Evolutionary conservation across 148 eudicot genomes (phyloP), one percentile per base, ranked within the genome.

Genomic region (Heliamphora exappendiculata): DNA sequence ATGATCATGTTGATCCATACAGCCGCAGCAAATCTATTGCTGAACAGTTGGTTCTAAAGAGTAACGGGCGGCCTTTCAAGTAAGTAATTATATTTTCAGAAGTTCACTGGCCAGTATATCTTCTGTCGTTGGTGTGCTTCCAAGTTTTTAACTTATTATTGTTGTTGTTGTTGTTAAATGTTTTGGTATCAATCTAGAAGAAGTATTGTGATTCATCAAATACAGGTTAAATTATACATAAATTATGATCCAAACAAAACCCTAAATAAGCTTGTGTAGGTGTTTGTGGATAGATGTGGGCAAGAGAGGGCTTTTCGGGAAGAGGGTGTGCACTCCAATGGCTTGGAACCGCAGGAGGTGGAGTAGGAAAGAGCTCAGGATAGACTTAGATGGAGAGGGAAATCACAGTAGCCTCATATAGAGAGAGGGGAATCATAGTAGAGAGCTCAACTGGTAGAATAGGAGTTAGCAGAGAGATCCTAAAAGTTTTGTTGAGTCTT

Each of bases 21-120:
- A 89, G 96, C 67, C 93, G 98, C 58, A 92, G 98, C 82, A 94
- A 94, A 87, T 86, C 93, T 74, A 83, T 94, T 74, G 98, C 98
- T 33, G 98, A 94, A 75, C 98, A 94, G 80, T 82, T 94, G 24
- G 91, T 94, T 70, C 84, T 92, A 22, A 88, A 90, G 81, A 85
- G 82, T 72, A 92, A 88, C 78, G 97, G 98, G 33, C 91, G 93
- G 59, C 89, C 92, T 79, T 82, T 89, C 75, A 90, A 88, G 98
- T 94, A 78, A 84, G 93, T 70, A 19, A 39, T 51, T 19, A 19
- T 51, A 45, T 47, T 28, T 24, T 50, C 16, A 24, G 5, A 39
- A 53, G 50, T 29, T 24, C 36, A 60, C 37, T 7, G 31, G 37
- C 12, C 9, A 7, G 29, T 31, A 31, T 24, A 8, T 66, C 51